Conservation (phyloP, 805 yeast species). For the Kodamaea kaohsiungensis region DNA sequence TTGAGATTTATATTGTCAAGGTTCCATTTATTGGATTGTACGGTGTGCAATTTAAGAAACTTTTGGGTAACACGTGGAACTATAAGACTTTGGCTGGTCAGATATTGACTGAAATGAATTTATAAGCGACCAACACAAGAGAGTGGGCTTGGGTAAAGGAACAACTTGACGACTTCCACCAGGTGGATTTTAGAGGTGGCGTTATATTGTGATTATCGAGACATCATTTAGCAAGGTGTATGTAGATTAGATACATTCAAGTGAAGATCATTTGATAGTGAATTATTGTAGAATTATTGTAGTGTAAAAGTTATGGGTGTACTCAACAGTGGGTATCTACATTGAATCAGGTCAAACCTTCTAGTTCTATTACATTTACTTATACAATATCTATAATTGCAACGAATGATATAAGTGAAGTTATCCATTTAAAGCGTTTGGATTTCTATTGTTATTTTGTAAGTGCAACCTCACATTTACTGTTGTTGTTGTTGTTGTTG, state of each 20-base stretch:
- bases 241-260: not conserved
- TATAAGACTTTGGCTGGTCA: conserved; percentile 89
- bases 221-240: not conserved
- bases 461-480: too few relatives aligned
- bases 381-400: not conserved
- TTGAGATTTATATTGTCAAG: conserved; percentile 89
- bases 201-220: not conserved
- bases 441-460: too few relatives aligned
- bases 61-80: conserved; percentile 93
- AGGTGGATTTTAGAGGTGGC: not conserved
- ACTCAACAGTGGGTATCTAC: too few relatives aligned
- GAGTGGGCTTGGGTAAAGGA: not conserved
- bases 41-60: conserved; percentile 93
- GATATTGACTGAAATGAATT: conserved; percentile 69
- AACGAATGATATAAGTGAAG: not conserved
- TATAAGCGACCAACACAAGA: conserved; percentile 30
- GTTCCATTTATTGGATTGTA: conserved; percentile 87
- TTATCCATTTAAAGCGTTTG: too few relatives aligned
- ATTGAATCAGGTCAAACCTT: too few relatives aligned
- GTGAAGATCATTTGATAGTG: not conserved
- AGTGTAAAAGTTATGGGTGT: not conserved
- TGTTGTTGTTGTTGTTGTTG: not conserved
- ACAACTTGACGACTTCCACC: not conserved
- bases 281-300: not conserved
- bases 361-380: not conserved